Percentiles rank a stretch among this genome's conserved stretches.
phyloP scores from a whole-genome alignment of 192 early-diverging fungal genomes.

The Entomortierella beljakovae region DNA sequence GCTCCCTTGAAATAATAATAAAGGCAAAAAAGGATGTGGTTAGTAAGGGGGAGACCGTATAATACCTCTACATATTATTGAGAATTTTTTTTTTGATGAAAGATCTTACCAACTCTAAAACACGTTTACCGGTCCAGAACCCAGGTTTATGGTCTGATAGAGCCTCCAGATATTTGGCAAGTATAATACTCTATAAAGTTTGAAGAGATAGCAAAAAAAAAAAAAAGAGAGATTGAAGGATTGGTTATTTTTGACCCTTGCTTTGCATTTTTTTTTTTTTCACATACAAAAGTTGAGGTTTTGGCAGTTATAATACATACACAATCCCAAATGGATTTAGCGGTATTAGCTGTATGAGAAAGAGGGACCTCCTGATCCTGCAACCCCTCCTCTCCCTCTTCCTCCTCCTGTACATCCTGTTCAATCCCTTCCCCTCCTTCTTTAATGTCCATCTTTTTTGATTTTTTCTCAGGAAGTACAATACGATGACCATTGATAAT shows the following conservation, averaged over 20 bases:
- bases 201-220: background rate
- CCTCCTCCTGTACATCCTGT: background rate
- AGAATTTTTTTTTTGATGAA: too few species aligned
- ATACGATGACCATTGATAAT: constrained; percentile 32
- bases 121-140: constrained; percentile 23
- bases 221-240: too few species aligned
- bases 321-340: constrained; percentile 45
- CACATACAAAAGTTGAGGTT: background rate
- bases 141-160: constrained; percentile 8
- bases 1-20: constrained; percentile 24
- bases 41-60: background rate
- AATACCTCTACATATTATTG: too few species aligned
- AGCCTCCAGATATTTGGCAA: constrained; percentile 49
- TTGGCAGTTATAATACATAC: constrained; percentile 9
- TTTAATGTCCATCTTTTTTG: background rate
- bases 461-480: constrained; percentile 21
- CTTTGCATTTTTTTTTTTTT: background rate
- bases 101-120: constrained; percentile 39
- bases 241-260: too few species aligned
- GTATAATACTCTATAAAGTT: constrained; percentile 52
- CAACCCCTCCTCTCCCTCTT: background rate
- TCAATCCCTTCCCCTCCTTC: background rate
- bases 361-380: background rate
- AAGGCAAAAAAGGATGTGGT: too few species aligned
- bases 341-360: constrained; percentile 44